phyloP scores from a whole-genome alignment of 768 basidiomycete genomes.

The Suillus weaverae region DNA sequence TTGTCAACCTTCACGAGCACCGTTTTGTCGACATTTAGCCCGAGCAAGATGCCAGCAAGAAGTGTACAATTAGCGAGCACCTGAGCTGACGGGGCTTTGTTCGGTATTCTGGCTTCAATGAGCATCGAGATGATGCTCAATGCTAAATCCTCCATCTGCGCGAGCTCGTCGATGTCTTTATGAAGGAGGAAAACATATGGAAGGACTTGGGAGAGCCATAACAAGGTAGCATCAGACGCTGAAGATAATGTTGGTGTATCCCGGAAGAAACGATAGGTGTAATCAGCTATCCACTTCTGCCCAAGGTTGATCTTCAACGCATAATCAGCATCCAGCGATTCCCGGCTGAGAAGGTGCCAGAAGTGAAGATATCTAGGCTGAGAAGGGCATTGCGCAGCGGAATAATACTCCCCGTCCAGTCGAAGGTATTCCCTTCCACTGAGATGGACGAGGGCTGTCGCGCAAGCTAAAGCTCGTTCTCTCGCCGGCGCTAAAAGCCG shows the following conservation, averaged over 20 bases:
- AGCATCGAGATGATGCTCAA: conserved; percentile 3
- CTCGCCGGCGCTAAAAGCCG: conserved; percentile 2
- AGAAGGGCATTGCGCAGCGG: conserved; percentile 5
- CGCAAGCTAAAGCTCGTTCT: conserved; percentile 14
- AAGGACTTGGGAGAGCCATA: conserved; percentile 10
- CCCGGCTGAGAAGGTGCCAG: conserved; percentile 4
- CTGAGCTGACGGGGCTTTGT: conserved; percentile 2
- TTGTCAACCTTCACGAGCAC: conserved; percentile 13
- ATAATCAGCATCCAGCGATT: conserved; percentile 4
- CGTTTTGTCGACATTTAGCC: conserved; percentile 8
- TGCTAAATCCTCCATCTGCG: conserved; percentile 5
- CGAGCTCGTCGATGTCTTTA: conserved; percentile 4
- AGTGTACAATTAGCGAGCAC: conserved; percentile 14
- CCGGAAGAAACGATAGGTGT: conserved; percentile 4
- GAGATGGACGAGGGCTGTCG: conserved; percentile 14
- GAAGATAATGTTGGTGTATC: conserved; percentile 7
- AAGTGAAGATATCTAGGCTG: conserved; percentile 7
- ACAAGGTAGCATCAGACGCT: conserved; percentile 2
- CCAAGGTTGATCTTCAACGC: conserved; percentile 4
- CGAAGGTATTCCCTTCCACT: conserved; percentile 9
- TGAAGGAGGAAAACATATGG: conserved; percentile 7
- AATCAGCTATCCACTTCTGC: conserved; percentile 7
- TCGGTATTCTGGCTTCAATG: not conserved
- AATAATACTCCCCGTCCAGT: conserved; percentile 4
- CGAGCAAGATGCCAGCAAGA: conserved; percentile 10